Base-by-base conservation (phyloP, 83 land plant genomes). In the Diphasiastrum complanatum region DNA sequence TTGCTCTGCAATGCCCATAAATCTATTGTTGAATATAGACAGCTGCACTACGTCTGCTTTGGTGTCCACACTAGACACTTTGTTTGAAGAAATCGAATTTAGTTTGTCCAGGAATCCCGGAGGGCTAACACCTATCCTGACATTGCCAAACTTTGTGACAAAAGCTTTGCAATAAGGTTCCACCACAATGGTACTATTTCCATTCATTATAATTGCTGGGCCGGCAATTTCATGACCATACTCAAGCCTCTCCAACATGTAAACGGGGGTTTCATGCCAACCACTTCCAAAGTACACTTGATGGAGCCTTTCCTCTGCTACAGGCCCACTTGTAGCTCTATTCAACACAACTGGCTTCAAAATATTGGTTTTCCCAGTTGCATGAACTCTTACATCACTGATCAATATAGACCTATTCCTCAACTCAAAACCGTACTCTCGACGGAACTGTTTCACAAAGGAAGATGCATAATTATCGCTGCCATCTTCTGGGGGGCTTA, bases 1-100 rank as follows among this genome's bases (percentile, higher is more conserved):
- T 66, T 95, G 99, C 71, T 95, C 99, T 43, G 99, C 99, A 61
- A 95, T 95, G 5, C 99, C 99, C 99, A 95, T 95, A 57, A 95
- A 95, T 47, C 97, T 76, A 77, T 86, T 81, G 54, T 87, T 91
- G 76, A 91, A 91, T 37, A 91, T 91, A 19, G 95, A 87, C 43
- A 91, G 79, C 33, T 87, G 95, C 55, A 91, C 83, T 5, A 91
- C 97, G 68, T 95, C 99, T 40, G 87, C 89, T 60, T 86, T 79
- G 23, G 81, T 72, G 19, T 63, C 75, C 5, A 66, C 65, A 50
- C 71, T 52, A 25, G 73, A 65, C 1, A 72, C 64, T 37, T 64
- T 51, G 20, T 33, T 56, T 23, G 14, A n/a, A n/a, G n/a, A n/a
- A n/a, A n/a, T n/a, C n/a, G n/a, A n/a, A n/a, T n/a, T n/a, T n/a